Percentiles rank a stretch among this genome's conserved stretches.
phyloP scores from a whole-genome alignment of 345 rosid genomes.

The Brassica nigra region DNA sequence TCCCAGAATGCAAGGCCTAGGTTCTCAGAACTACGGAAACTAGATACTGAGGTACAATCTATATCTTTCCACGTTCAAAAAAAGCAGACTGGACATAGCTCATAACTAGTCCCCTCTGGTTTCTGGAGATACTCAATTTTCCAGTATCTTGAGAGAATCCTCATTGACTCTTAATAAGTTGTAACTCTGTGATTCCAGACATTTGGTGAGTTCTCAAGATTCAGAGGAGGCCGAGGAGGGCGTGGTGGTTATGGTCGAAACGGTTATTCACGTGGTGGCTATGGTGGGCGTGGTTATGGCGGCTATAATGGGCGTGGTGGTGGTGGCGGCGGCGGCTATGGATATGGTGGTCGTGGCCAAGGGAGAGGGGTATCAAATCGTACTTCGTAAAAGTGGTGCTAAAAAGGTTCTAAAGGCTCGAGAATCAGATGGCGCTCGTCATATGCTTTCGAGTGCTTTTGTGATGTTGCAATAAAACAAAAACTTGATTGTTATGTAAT shows the following conservation, averaged over 20 bases:
- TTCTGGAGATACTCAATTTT: background rate
- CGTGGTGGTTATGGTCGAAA: slow-evolving; percentile 40
- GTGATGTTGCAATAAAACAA: too few relatives aligned
- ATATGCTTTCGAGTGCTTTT: too few relatives aligned
- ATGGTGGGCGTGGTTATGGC: slow-evolving; percentile 37
- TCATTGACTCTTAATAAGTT: slow-evolving; percentile 6
- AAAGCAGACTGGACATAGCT: background rate
- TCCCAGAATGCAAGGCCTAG: slow-evolving; percentile 69
- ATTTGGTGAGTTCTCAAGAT: slow-evolving; percentile 67
- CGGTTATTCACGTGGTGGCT: slow-evolving; percentile 49
- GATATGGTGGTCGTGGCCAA: slow-evolving; percentile 39
- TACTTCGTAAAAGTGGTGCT: slow-evolving; percentile 2
- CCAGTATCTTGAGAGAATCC: background rate
- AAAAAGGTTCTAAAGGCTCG: background rate
- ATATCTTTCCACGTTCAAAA: background rate
- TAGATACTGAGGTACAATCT: slow-evolving; percentile 78
- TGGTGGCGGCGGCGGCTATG: slow-evolving; percentile 36
- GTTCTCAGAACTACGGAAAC: slow-evolving; percentile 83
- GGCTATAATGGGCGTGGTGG: slow-evolving; percentile 56
- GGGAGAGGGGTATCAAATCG: slow-evolving; percentile 30
- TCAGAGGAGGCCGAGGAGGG: slow-evolving; percentile 43
- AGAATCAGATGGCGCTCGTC: too few relatives aligned
- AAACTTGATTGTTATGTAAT: too few relatives aligned
- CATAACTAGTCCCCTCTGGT: background rate
- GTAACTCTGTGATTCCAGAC: slow-evolving; percentile 48